Conservation (phyloP, 768 basidiomycete species). For the Mycena belliarum region DNA sequence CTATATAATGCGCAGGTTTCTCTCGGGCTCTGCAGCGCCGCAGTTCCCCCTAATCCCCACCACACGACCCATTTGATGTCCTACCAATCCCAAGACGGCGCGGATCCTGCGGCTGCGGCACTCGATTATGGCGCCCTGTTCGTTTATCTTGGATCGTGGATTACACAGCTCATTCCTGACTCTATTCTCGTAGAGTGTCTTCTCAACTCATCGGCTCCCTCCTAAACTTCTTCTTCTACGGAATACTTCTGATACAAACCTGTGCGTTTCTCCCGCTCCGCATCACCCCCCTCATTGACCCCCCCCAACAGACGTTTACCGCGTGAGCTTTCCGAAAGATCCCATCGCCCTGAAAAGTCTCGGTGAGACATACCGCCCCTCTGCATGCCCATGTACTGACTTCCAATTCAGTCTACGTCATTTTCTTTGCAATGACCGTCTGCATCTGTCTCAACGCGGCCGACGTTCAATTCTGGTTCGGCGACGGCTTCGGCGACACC, state of each 20-base stretch:
- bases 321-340: constrained; percentile 1
- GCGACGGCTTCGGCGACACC: constrained; percentile 1
- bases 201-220: background rate
- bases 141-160: no score
- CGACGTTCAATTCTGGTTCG: constrained; percentile 9
- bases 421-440: background rate
- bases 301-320: constrained; percentile 5
- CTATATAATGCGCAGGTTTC: no score
- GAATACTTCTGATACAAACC: background rate
- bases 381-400: background rate
- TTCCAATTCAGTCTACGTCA: background rate
- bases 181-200: background rate
- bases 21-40: no score
- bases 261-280: background rate
- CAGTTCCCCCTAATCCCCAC: no score
- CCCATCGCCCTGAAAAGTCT: background rate
- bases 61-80: no score
- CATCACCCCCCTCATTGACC: rapidly evolving
- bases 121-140: no score
- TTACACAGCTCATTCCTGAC: no score
- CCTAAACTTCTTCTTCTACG: background rate
- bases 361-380: background rate
- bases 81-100: no score
- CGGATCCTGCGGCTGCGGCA: no score
- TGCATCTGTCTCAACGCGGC: constrained; percentile 1